These are phyloP conservation scores for Fusarium paranaense DNA, from an alignment of 2,329 filamentous ascomycete genomes.

Conservation along the genomic window DNA sequence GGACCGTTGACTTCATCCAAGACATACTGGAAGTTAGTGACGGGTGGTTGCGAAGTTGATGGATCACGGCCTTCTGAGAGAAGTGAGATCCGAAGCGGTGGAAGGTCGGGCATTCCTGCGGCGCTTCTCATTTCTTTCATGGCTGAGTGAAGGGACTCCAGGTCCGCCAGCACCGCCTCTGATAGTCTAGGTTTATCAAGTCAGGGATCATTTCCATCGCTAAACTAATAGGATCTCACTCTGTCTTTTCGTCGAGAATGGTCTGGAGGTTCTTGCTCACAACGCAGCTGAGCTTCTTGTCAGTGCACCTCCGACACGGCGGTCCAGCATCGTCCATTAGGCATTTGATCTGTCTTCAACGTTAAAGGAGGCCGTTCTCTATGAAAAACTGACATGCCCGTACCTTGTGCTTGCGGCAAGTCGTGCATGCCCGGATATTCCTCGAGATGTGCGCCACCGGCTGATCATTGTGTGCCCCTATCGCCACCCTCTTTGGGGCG, in stretches of 20 bases:
- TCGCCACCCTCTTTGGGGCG: conserved; percentile 1
- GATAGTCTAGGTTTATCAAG: neutral
- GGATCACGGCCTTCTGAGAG: neutral
- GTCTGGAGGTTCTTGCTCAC: conserved; percentile 54
- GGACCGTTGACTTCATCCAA: conserved; percentile 31
- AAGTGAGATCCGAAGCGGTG: conserved; percentile 2
- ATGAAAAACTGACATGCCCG: neutral
- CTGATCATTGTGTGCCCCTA: neutral
- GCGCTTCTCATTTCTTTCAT: conserved; percentile 10
- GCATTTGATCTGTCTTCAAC: conserved; percentile 49
- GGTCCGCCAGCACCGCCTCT: conserved; percentile 24
- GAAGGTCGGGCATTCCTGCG: conserved; percentile 1
- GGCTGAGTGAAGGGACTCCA: conserved; percentile 6
- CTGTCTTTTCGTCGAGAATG: conserved; percentile 52
- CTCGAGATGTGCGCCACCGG: conserved; percentile 45
- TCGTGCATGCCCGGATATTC: conserved; percentile 51
- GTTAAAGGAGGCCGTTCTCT: neutral
- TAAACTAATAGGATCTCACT: conserved; percentile 36
- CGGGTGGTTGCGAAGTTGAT: neutral
- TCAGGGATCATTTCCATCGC: neutral
- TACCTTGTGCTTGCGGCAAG: conserved; percentile 52
- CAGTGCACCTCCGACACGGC: conserved; percentile 51
- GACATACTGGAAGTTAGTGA: conserved; percentile 18
- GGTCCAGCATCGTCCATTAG: conserved; percentile 52
- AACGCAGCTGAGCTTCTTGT: conserved; percentile 49